Percentiles rank a stretch among this genome's conserved stretches.
phyloP scores from a whole-genome alignment of 352 stramenopile genomes.

The Albugo candida region DNA sequence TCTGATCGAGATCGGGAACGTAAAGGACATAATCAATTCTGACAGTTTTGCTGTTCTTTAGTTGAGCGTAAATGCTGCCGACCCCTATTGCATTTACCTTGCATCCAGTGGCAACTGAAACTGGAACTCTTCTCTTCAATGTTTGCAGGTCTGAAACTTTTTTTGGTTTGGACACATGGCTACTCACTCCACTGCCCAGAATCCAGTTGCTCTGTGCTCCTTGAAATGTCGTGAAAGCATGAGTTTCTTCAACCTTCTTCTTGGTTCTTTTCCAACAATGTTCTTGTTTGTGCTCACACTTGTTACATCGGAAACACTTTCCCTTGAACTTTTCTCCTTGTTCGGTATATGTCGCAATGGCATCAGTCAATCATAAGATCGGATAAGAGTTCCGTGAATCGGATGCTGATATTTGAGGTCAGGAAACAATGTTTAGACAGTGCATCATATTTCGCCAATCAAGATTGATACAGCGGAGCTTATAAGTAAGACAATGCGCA shows the following conservation, averaged over 20 bases:
- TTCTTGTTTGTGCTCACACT: background rate
- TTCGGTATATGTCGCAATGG: background rate
- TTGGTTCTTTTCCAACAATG: background rate
- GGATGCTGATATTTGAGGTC: constrained; percentile 7
- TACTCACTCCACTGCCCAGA: constrained; percentile 10
- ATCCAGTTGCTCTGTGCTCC: background rate
- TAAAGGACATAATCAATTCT: constrained; percentile 11
- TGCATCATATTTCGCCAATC: too few species aligned
- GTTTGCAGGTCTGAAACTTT: constrained; percentile 2
- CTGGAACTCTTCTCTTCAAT: background rate
- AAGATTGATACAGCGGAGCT: too few species aligned
- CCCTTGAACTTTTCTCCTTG: background rate
- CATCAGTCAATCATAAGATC: background rate
- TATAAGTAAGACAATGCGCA: too few species aligned
- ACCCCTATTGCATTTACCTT: constrained; percentile 4
- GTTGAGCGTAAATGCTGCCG: constrained; percentile 2
- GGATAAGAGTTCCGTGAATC: constrained; percentile 4
- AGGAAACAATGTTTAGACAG: constrained; percentile 5
- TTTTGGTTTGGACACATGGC: constrained; percentile 6
- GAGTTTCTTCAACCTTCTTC: background rate
- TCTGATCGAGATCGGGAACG: constrained; percentile 8
- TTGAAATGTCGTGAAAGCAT: background rate
- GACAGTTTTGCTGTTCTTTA: background rate
- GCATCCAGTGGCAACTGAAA: constrained; percentile 6
- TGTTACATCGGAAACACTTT: background rate